These are phyloP conservation scores for Marasmius oreades DNA, from an alignment of 1,284 basidiomycete genomes.

Conservation along the genomic window DNA sequence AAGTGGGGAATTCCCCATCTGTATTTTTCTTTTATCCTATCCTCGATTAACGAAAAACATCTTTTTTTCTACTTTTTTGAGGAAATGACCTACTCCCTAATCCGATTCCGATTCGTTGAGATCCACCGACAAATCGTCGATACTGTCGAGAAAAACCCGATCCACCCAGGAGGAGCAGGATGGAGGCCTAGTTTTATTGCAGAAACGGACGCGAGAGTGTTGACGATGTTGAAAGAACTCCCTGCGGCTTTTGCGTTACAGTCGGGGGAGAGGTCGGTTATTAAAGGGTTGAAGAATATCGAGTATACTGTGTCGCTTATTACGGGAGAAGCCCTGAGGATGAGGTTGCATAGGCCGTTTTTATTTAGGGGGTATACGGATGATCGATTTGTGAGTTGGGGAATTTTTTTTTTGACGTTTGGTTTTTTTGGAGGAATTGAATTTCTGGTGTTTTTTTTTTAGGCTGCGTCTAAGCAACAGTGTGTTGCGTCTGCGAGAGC, in stretches of 20 bases:
- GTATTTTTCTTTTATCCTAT: not conserved
- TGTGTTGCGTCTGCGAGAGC: slow-evolving; percentile 20
- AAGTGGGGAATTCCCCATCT: not conserved
- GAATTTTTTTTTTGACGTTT: not conserved
- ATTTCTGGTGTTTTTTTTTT: not conserved
- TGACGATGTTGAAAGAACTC: slow-evolving; percentile 15
- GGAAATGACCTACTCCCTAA: slow-evolving; percentile 22
- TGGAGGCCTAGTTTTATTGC: slow-evolving; percentile 15
- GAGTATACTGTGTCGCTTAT: slow-evolving; percentile 21
- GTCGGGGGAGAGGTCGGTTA: not conserved
- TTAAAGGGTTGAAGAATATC: slow-evolving; percentile 15
- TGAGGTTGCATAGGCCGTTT: slow-evolving; percentile 22
- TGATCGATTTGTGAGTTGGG: slow-evolving; percentile 18
- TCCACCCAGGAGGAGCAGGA: no score
- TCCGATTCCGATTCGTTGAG: slow-evolving; percentile 20
- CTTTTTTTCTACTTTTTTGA: slow-evolving; percentile 1
- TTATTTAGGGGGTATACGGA: slow-evolving; percentile 23
- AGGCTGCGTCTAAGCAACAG: slow-evolving; percentile 22
- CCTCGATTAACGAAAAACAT: no score
- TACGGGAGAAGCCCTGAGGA: slow-evolving; percentile 22
- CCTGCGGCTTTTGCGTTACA: slow-evolving; percentile 14
- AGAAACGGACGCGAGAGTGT: slow-evolving; percentile 20
- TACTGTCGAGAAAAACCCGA: slow-evolving; percentile 16
- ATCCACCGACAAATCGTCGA: slow-evolving; percentile 20
- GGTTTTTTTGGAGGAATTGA: not conserved